Evolutionary conservation across 2,329 filamentous ascomycete species (phyloP), one percentile per base, ranked within the genome.

Genomic region (Drechslera avenae): DNA sequence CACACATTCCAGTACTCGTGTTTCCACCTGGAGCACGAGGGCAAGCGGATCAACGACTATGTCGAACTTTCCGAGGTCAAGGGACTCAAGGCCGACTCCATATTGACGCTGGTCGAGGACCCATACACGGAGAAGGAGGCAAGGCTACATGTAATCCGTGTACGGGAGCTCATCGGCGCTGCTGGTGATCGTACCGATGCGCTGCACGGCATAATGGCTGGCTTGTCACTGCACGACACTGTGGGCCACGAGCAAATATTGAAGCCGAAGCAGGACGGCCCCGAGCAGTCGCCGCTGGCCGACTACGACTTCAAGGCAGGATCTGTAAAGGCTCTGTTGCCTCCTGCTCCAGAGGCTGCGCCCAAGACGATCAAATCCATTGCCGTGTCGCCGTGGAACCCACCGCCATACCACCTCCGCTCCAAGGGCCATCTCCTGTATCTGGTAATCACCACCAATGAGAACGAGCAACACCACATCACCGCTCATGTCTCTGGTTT

Each of bases 91-190:
- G 76, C 87, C 28, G 86, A 91, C 56, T 89, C 92, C 30, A 88
- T 92, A 67, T 83, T 97, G 51, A 83, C 83, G 46, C 78, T 99
- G 63, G 86, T 97, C 46, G 89, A 97, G 76, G 94, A 99, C 70
- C 90, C 95, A 37, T 99, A 99, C 75, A 99, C 91, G 35, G 94
- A 99, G 79, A 97, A 96, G 79, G 94, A 99, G 77, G 93, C 94
- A 23, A 87, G 95, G 60, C 89, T 99, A 81, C 94, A 99, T 76
- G 79, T 97, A 59, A 86, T 99, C 44, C 84, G 94, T 60, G 88
- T 96, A 55, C 84, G 94, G 57, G 94, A 99, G 72, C 83, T 99
- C 60, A 91, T 99, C 64, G 94, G 94, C 40, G 93, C 93, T 64
- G 87, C 93, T 34, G 91, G 91, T 34, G 86, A 97, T 74, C 87